Conservation (phyloP, 495 filamentous ascomycete genomes). For the Penicillium canariense region DNA sequence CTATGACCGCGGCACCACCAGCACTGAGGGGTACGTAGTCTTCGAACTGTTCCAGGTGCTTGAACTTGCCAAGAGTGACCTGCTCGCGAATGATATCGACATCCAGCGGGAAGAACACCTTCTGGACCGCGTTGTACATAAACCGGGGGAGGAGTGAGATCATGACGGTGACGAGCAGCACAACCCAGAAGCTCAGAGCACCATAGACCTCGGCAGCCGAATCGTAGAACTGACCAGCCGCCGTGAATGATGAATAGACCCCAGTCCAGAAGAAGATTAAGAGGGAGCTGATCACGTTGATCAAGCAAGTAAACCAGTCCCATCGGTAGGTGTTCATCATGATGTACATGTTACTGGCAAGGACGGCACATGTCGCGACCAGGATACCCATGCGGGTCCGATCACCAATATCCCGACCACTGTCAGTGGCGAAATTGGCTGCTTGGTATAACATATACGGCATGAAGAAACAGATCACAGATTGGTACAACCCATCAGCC, state of each 20-base stretch:
- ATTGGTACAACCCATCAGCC: slow-evolving; percentile 93
- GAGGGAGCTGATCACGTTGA: slow-evolving; percentile 75
- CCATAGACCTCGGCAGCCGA: slow-evolving; percentile 77
- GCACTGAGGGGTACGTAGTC: slow-evolving; percentile 39
- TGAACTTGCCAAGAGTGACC: slow-evolving; percentile 74
- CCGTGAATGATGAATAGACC: slow-evolving; percentile 72
- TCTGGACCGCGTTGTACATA: slow-evolving; percentile 80
- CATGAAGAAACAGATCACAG: slow-evolving; percentile 88
- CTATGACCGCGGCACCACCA: slow-evolving; percentile 15
- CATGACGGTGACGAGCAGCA: slow-evolving; percentile 68
- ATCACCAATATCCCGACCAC: slow-evolving; percentile 71
- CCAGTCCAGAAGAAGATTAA: slow-evolving; percentile 97
- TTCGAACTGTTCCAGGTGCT: slow-evolving; percentile 59
- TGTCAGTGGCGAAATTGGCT: slow-evolving; percentile 62
- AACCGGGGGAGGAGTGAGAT: slow-evolving; percentile 85
- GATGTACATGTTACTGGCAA: slow-evolving; percentile 88
- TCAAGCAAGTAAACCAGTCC: slow-evolving; percentile 91
- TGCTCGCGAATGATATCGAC: slow-evolving; percentile 97
- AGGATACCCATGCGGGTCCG: slow-evolving; percentile 79
- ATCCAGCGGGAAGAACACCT: slow-evolving; percentile 87
- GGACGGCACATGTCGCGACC: slow-evolving; percentile 71
- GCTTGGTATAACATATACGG: slow-evolving; percentile 73
- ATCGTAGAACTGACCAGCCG: slow-evolving; percentile 70
- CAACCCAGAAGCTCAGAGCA: slow-evolving; percentile 81
- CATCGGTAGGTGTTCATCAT: slow-evolving; percentile 94